Evolutionary conservation across 345 rosid species (phyloP).

Genomic region (Populus alba): DNA sequence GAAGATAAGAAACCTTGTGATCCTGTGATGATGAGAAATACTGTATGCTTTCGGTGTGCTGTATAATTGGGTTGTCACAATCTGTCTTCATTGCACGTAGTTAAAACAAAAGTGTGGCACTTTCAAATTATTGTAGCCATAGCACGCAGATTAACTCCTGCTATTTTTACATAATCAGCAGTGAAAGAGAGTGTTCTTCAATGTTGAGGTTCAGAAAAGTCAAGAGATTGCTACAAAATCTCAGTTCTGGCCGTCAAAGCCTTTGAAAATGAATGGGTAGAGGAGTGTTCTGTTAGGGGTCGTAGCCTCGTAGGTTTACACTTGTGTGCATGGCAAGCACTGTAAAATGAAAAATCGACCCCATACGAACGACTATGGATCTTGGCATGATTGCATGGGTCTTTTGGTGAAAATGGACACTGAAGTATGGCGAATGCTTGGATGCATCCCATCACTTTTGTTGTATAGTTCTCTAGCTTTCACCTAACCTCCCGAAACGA

Average conservation of each 20-base stretch:
- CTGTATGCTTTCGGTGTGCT: background rate
- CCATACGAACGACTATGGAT: too few species aligned
- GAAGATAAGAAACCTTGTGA: background rate
- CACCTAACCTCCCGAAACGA: background rate
- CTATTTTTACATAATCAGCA: background rate
- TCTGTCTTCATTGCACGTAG: background rate
- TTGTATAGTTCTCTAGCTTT: background rate
- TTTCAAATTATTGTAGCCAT: background rate
- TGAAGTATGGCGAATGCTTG: too few species aligned
- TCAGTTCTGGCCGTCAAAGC: background rate
- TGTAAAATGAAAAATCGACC: too few species aligned
- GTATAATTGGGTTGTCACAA: background rate
- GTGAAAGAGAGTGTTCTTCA: background rate
- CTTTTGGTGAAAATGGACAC: too few species aligned
- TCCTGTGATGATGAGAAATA: background rate
- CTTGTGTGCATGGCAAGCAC: too few species aligned
- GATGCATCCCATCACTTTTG: too few species aligned
- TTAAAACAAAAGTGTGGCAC: background rate
- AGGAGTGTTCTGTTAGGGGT: too few species aligned
- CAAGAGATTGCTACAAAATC: background rate
- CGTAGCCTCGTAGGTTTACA: too few species aligned
- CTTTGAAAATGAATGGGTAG: too few species aligned
- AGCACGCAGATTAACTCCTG: too few species aligned
- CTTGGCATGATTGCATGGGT: too few species aligned
- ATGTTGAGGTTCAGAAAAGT: background rate